Evolutionary conservation across 2,329 filamentous ascomycete genomes (phyloP), one percentile per base, ranked within the genome.

Genomic region (Penicillium brasilianum): DNA sequence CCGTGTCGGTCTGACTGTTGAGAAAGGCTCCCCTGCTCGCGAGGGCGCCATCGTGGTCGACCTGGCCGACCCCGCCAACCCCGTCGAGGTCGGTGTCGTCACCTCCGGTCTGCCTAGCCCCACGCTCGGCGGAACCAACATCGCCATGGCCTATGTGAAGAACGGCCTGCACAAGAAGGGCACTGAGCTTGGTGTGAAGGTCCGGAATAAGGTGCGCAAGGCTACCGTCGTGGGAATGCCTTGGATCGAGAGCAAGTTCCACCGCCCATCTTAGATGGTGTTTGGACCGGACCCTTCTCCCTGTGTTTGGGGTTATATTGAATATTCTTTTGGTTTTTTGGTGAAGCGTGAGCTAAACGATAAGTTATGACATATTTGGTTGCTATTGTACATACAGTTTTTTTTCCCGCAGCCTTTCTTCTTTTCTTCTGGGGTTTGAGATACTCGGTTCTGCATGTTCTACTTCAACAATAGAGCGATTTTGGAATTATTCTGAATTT

Each of bases 21-120:
- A 95, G 66, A 77, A 80, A 66, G 94, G 93, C 1, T 90, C 93
- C 0, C 94, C 95, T 0, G 95, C 94, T 3, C 86, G 95, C 56
- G 94, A 98, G 79, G 95, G 94, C 28, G 92, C 90, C 10, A 84
- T 92, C 71, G 90, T 99, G 63, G 83, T 93, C 34, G 82, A 84
- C 68, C 57, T 77, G 22, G 75, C 78, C 46, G 81, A 84, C 61
- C 87, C 34, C 79, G 74, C 43, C 75, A 89, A 68, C 85, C 67
- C 66, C 2, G 62, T 69, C 36, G 59, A 86, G 69, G 84, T 98
- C 58, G 95, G 95, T 14, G 84, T 82, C 37, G 84, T 99, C 64
- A 99, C 95, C 5, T 96, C 92, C 69, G 95, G 95, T 16, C 91
- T 92, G 67, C 95, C 95, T 0, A 93, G 90, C 73, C 95, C 95